A percentile compares a stretch with the other conserved stretches of the same genome.
phyloP scores from a whole-genome alignment of 208 protist species.

The Paratrypanosoma confusum region DNA sequence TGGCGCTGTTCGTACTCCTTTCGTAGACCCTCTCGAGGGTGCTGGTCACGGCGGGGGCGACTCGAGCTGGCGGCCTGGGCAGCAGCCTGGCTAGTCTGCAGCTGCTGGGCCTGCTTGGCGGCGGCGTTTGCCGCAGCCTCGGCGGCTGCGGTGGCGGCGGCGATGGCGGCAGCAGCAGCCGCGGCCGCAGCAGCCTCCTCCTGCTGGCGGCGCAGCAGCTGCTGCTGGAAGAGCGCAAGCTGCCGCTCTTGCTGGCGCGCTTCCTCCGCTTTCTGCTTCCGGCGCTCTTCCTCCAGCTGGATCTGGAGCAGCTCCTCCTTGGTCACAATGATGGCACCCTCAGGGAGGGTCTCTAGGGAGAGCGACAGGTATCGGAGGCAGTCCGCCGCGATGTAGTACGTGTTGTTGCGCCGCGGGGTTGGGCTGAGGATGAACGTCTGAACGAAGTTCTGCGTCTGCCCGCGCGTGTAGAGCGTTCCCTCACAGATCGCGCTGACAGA shows the following conservation, averaged over 20 bases:
- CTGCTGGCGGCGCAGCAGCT: constrained; percentile 5
- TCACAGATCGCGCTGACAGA: constrained; percentile 59
- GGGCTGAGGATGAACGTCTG: constrained; percentile 76
- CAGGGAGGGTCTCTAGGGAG: constrained; percentile 60
- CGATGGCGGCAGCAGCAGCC: constrained; percentile 2
- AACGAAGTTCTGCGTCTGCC: constrained; percentile 40
- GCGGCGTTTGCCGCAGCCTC: background rate
- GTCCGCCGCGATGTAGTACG: constrained; percentile 75
- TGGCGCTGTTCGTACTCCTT: constrained; percentile 4
- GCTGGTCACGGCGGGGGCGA: background rate
- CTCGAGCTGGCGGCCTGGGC: background rate
- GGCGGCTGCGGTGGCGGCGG: background rate
- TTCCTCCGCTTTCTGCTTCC: constrained; percentile 21
- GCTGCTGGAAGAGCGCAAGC: background rate
- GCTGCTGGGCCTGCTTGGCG: background rate
- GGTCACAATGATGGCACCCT: constrained; percentile 43
- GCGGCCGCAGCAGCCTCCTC: constrained; percentile 6
- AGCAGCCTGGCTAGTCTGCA: background rate
- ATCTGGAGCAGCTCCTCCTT: constrained; percentile 48
- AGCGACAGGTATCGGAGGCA: constrained; percentile 65
- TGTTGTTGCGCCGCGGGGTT: constrained; percentile 54
- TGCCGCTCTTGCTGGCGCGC: background rate
- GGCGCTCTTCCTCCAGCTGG: constrained; percentile 27
- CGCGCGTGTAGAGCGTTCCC: constrained; percentile 54
- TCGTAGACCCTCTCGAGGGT: background rate